phyloP scores from a whole-genome alignment of 148 eudicot genomes.

The Amaranthus hypochondriacus region DNA sequence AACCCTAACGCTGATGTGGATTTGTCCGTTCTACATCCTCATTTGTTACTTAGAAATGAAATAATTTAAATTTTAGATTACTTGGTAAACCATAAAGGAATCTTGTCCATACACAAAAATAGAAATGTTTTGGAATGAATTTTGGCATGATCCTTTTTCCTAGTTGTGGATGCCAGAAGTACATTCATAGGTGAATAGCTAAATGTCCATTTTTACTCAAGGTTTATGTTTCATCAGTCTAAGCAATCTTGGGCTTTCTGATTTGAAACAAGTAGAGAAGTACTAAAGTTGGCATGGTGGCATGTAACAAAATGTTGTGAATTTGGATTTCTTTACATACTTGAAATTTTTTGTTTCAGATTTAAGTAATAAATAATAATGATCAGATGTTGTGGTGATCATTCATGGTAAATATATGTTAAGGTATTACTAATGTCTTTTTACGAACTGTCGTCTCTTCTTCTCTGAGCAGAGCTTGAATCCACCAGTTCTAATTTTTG shows the following conservation, averaged over 20 bases:
- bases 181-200: neutral
- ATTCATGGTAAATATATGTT: neutral
- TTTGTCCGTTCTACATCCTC: neutral
- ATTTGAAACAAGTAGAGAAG: neutral
- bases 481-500: constrained; percentile 89
- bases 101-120: neutral
- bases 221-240: neutral
- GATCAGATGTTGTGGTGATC: neutral
- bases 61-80: neutral
- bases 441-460: constrained; percentile 4
- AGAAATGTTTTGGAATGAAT: neutral
- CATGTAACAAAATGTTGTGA: neutral
- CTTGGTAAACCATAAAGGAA: neutral
- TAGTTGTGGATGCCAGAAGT: neutral
- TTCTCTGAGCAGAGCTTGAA: constrained; percentile 59
- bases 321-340: neutral
- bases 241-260: no score
- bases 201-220: neutral
- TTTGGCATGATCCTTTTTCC: neutral
- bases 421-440: neutral
- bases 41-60: neutral
- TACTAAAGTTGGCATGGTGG: neutral
- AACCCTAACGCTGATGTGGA: no score
- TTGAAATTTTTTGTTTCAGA: neutral
- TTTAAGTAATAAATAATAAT: neutral